Evolutionary conservation across 495 filamentous ascomycete species (phyloP), one percentile per base, ranked within the genome.

Genomic region (Trichoderma virens): DNA sequence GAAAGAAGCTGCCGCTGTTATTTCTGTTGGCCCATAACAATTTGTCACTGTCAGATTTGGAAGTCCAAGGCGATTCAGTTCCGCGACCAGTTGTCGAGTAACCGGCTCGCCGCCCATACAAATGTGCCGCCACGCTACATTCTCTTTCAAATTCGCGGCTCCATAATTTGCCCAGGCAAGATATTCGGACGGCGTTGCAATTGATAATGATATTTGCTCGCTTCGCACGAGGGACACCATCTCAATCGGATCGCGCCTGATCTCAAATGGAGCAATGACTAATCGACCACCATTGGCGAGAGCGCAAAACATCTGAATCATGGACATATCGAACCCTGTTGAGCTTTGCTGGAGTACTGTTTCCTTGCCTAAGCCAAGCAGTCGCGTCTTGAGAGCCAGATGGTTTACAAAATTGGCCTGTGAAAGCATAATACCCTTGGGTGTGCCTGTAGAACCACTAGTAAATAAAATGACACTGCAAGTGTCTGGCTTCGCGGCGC

Each of bases 21-120:
- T 45, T 35, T 78, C 76, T 0, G 74, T 68, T 0, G 74, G 74
- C 0, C 76, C 76, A 39, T 78, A 78, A 14, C 59, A 47, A 62
- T 76, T 67, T 61, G 64, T 67, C 0, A 78, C 14, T 0, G 62
- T 31, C 2, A 78, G 59, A 9, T 71, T 45, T 0, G 28, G 8
- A 30, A 65, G 65, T 8, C 25, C 41, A 9, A 75, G 64, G 1
- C 20, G 4, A 1, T 16, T 18, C 35, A 78, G 71, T 16, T 67
- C 38, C 2, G 31, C 14, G 5, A 70, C 6, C 2, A 75, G 38
- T 0, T 56, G 9, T 5, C 61, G 30, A 0, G 54, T 56, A 2
- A 68, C 11, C 2, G 62, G 41, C 62, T 78, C 76, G 1, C 76
- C 76, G 5, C 65, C 68, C 72, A 41, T 45, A 72, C 73, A 4